A percentile compares a stretch with the other conserved stretches of the same genome.
Evolutionary conservation across 305 asterid genomes (phyloP).

Genomic region (Fraxinus xanthoxyloides): DNA sequence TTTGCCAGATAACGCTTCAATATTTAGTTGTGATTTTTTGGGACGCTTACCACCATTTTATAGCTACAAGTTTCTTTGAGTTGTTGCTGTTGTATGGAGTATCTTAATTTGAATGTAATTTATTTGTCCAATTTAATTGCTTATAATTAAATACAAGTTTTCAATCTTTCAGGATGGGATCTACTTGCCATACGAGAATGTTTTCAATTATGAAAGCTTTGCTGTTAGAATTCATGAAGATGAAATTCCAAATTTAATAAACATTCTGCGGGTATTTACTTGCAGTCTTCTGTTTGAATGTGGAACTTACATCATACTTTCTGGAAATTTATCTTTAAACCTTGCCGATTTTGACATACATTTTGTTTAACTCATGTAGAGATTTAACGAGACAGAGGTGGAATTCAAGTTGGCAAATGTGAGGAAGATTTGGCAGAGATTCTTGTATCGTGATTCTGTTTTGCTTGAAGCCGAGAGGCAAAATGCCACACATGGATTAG

Average conservation of each 20-base stretch:
- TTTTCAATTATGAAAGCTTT: slow-evolving; percentile 81
- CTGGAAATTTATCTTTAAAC: background rate
- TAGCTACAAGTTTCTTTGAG: background rate
- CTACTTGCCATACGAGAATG: slow-evolving; percentile 85
- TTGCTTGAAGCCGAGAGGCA: slow-evolving; percentile 92
- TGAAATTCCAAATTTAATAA: slow-evolving; percentile 72
- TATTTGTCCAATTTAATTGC: background rate
- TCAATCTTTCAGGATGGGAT: slow-evolving; percentile 70
- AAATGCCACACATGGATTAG: slow-evolving; percentile 44
- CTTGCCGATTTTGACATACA: slow-evolving; percentile 14
- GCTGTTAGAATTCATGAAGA: slow-evolving; percentile 88
- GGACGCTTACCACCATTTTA: background rate
- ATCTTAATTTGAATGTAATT: background rate
- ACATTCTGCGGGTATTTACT: slow-evolving; percentile 69
- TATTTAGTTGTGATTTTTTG: background rate
- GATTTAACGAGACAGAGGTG: slow-evolving; percentile 70
- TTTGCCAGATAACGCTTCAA: background rate
- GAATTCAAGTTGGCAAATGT: slow-evolving; percentile 71
- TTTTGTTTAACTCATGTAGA: slow-evolving; percentile 37
- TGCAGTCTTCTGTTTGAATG: slow-evolving; percentile 9
- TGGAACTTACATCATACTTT: background rate
- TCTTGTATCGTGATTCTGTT: slow-evolving; percentile 74
- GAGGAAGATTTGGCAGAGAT: slow-evolving; percentile 88
- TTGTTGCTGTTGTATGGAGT: slow-evolving; percentile 8
- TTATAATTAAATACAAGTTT: slow-evolving; percentile 9